These are phyloP conservation scores for Penicillium silybi DNA, from an alignment of 495 filamentous ascomycete genomes.

Conservation along the genomic window DNA sequence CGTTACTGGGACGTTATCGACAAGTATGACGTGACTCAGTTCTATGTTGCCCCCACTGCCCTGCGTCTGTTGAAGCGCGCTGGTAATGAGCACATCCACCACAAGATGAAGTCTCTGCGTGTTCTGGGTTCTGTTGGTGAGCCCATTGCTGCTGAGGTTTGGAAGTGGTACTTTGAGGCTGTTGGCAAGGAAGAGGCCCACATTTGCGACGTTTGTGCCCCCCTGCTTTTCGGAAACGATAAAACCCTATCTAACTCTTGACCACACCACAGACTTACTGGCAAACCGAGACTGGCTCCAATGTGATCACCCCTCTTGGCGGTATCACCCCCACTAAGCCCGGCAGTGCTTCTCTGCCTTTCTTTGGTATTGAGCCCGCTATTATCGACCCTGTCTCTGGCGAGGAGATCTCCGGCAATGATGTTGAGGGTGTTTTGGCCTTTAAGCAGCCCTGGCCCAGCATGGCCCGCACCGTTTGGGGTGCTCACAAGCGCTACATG, in stretches of 20 bases:
- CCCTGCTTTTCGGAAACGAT: neutral
- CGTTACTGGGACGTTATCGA: conserved; percentile 98
- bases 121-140: conserved; percentile 96
- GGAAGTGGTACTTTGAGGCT: conserved; percentile 99
- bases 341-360: conserved; percentile 57
- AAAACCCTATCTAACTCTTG: neutral
- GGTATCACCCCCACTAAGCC: conserved; percentile 56
- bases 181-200: conserved; percentile 94
- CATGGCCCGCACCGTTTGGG: conserved; percentile 98
- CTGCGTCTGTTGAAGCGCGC: conserved; percentile 91
- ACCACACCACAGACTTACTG: conserved; percentile 78
- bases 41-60: conserved; percentile 97
- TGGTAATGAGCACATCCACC: conserved; percentile 84
- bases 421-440: conserved; percentile 95
- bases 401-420: conserved; percentile 90
- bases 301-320: conserved; percentile 65
- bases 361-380: conserved; percentile 98
- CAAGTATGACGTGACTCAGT: conserved; percentile 92
- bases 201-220: conserved; percentile 79
- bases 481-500: conserved; percentile 97
- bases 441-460: conserved; percentile 99
- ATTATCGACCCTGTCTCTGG: conserved; percentile 97
- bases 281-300: conserved; percentile 98
- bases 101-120: conserved; percentile 82
- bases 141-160: conserved; percentile 96